Base-by-base conservation (phyloP, 1,284 basidiomycete species). In the Ceraceosorus bombacis region DNA sequence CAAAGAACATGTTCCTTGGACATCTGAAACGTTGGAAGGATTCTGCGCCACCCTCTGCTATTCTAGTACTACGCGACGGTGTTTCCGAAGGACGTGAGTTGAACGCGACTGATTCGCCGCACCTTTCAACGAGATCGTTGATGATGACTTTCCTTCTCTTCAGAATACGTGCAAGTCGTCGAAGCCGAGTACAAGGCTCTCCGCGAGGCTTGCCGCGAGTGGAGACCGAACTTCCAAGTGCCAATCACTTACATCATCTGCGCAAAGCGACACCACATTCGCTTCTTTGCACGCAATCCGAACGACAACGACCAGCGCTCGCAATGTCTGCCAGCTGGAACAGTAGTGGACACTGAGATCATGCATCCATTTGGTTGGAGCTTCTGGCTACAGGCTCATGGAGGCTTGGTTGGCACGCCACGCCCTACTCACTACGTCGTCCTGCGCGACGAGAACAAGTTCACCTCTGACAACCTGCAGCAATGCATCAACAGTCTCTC, bases 1-100 rank as follows among this genome's bases (percentile, higher is more conserved):
- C 72, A 10, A 51, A 68, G 63, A 55, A 53, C 41, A 71, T 72
- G 66, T 61, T 67, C 49, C 51, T 59, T 6, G 59, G 62, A 15
- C 71, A 70, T 52, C 59, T 72, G 3, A 57, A 61, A 27, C 65
- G 60, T 37, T 73, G 70, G 70, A 49, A 60, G 41, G 49, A 39
- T 0, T 27, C 27, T 27, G 54, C 51, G 51, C 67, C 78, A 13
- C 78, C 80, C 0, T 60, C 72, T 10, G 77, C 72, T 66, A 66
- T 80, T 46, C 74, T 80, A 56, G 77, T 81, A 68, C 80, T 80
- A 76, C 78, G 81, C 53, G 81, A 81, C 62, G 81, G 81, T 54
- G 80, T 82, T 0, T 78, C 77, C 10, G 80, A 82, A 59, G 81
- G 81, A 0, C 81, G 82, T 27, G 27, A 27, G 27, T 27, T 27